Percentiles rank a stretch among this genome's conserved stretches.
These are phyloP conservation scores for Lepidium didymum DNA, from an alignment of 345 rosid genomes.

Conservation along the genomic window DNA sequence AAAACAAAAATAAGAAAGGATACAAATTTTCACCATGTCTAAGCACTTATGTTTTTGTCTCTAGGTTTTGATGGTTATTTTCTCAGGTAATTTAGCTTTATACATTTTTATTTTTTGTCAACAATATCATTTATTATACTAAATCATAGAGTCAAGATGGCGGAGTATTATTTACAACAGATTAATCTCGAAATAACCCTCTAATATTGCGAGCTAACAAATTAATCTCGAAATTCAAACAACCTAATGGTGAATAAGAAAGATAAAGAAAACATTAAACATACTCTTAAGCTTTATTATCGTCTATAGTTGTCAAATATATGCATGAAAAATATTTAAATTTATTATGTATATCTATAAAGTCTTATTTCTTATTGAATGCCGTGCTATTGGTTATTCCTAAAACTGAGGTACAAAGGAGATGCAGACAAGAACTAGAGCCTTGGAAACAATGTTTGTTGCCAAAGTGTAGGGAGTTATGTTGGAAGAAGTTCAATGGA, in stretches of 20 bases:
- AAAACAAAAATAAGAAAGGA: neutral
- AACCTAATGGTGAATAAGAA: too few relatives aligned
- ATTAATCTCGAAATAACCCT: too few relatives aligned
- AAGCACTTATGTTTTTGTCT: neutral
- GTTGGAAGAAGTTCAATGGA: neutral
- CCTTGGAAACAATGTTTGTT: neutral
- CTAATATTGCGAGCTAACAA: too few relatives aligned
- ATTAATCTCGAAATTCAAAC: too few relatives aligned
- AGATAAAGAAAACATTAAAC: too few relatives aligned
- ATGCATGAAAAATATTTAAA: too few relatives aligned
- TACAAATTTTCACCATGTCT: neutral
- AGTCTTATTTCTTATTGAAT: neutral
- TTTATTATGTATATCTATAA: neutral
- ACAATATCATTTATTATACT: too few relatives aligned
- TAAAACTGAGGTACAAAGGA: neutral
- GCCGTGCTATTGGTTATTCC: neutral
- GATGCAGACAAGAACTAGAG: neutral
- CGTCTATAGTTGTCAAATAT: too few relatives aligned
- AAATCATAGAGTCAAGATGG: too few relatives aligned
- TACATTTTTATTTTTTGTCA: too few relatives aligned
- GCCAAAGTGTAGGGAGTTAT: neutral
- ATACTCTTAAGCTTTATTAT: neutral
- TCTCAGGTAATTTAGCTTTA: neutral
- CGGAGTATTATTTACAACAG: too few relatives aligned
- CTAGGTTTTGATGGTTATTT: too few relatives aligned